Conservation (phyloP, 352 stramenopile genomes). For the Globisporangium paddicum region DNA sequence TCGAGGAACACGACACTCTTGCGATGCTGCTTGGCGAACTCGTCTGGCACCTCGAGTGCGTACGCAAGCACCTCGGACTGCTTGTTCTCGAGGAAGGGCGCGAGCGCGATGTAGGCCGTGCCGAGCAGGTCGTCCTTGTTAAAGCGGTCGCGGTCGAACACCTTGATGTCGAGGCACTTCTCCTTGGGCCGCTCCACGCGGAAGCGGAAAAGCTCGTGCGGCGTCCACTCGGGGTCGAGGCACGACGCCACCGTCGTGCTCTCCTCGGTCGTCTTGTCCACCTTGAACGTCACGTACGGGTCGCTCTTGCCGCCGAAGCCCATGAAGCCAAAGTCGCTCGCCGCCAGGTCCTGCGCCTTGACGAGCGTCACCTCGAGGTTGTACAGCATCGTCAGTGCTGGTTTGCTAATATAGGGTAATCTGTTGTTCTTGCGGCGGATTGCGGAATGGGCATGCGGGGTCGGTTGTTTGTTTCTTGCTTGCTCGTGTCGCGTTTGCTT, state of each 20-base stretch:
- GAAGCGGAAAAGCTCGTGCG: slow-evolving; percentile 57
- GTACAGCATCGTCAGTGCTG: slow-evolving; percentile 21
- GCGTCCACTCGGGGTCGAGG: slow-evolving; percentile 52
- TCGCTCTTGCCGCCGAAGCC: slow-evolving; percentile 73
- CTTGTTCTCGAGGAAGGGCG: slow-evolving; percentile 40
- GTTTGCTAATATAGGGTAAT: not conserved
- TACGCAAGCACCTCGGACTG: slow-evolving; percentile 47
- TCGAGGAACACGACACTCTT: slow-evolving; percentile 59
- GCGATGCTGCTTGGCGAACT: slow-evolving; percentile 58
- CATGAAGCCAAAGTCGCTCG: slow-evolving; percentile 62
- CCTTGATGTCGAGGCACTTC: slow-evolving; percentile 45
- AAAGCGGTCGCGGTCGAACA: slow-evolving; percentile 65
- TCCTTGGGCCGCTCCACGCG: slow-evolving; percentile 52
- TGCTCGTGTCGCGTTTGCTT: not conserved
- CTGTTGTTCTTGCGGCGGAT: not conserved
- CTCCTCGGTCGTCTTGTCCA: slow-evolving; percentile 38
- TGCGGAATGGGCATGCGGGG: not conserved
- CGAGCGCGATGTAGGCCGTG: slow-evolving; percentile 40
- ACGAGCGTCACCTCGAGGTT: slow-evolving; percentile 58
- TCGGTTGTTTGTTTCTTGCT: not conserved
- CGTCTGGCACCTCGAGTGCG: slow-evolving; percentile 43
- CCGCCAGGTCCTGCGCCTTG: slow-evolving; percentile 43
- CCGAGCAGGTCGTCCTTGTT: slow-evolving; percentile 56
- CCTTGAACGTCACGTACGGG: slow-evolving; percentile 67
- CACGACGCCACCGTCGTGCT: slow-evolving; percentile 38